phyloP scores from a whole-genome alignment of 2,329 filamentous ascomycete genomes.

The Stagonosporopsis rhizophila region DNA sequence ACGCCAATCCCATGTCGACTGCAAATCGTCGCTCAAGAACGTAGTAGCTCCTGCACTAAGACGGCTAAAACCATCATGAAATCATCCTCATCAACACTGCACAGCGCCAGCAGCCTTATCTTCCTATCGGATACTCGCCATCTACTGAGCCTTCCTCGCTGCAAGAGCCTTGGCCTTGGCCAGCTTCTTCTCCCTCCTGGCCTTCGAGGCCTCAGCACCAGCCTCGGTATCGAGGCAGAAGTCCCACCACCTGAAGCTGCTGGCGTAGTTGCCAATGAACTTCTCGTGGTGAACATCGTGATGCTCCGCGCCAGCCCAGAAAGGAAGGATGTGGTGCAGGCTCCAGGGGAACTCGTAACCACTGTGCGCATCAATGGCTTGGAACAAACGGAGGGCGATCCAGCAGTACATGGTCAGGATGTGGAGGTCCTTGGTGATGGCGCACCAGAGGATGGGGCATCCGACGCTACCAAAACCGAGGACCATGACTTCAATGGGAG shows the following conservation, averaged over 20 bases:
- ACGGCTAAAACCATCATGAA: slow-evolving; percentile 26
- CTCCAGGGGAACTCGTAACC: slow-evolving; percentile 99
- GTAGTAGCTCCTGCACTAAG: slow-evolving; percentile 9
- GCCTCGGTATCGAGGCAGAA: slow-evolving; percentile 92
- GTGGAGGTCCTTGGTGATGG: slow-evolving; percentile 84
- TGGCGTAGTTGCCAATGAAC: slow-evolving; percentile 97
- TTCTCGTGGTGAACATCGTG: slow-evolving; percentile 98
- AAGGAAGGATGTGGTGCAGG: slow-evolving; percentile 91
- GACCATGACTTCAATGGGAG: slow-evolving; percentile 95
- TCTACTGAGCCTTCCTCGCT: slow-evolving; percentile 59
- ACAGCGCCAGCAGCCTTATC: not conserved
- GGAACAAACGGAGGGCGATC: slow-evolving; percentile 92
- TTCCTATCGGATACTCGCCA: not conserved
- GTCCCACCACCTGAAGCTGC: slow-evolving; percentile 99
- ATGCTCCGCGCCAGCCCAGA: slow-evolving; percentile 97
- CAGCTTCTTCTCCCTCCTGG: slow-evolving; percentile 79
- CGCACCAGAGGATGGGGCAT: slow-evolving; percentile 82
- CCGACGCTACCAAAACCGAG: slow-evolving; percentile 87
- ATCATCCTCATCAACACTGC: slow-evolving; percentile 4
- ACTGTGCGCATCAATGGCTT: slow-evolving; percentile 96
- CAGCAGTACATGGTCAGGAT: slow-evolving; percentile 97
- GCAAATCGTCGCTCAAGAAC: slow-evolving; percentile 10
- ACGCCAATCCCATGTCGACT: slow-evolving; percentile 28
- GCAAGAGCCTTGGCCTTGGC: slow-evolving; percentile 61
- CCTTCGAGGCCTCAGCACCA: slow-evolving; percentile 83